Conservation (phyloP, 1,284 basidiomycete genomes). For the Cutaneotrichosporon cyanovorans region DNA sequence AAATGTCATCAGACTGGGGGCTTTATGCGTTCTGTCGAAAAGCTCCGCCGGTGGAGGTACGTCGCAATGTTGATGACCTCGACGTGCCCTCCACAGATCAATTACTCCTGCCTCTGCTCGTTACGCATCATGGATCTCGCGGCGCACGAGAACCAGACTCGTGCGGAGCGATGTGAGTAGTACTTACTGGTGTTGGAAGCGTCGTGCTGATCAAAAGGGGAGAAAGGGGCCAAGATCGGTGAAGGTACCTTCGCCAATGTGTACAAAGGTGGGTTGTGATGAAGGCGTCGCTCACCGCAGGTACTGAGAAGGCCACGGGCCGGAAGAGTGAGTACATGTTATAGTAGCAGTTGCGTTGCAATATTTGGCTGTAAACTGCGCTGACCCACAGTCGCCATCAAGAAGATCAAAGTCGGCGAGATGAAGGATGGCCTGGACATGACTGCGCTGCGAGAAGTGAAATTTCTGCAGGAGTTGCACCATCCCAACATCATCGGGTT, state of each 20-base stretch:
- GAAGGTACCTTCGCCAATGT: conserved; percentile 98
- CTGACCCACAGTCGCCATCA: conserved; percentile 70
- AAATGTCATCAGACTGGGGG: no score
- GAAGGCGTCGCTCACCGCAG: conserved; percentile 13
- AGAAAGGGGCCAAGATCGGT: conserved; percentile 79
- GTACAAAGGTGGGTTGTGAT: conserved; percentile 75
- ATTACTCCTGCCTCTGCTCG: no score
- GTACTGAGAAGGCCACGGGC: conserved; percentile 32
- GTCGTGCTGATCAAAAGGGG: conserved; percentile 28
- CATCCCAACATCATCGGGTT: conserved; percentile 97
- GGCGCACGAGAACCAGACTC: conserved; percentile 30
- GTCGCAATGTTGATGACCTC: no score
- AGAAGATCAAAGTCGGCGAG: conserved; percentile 94
- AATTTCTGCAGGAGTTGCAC: conserved; percentile 85
- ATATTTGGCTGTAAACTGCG: no score
- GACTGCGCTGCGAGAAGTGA: conserved; percentile 97
- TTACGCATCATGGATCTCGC: conserved; percentile 35
- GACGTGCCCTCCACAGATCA: no score
- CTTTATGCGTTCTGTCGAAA: no score
- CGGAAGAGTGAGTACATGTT: conserved; percentile 40
- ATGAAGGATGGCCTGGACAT: conserved; percentile 98
- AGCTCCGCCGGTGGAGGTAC: no score
- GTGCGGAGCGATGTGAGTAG: conserved; percentile 34
- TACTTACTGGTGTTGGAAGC: not conserved
- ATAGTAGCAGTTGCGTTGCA: not conserved